These are phyloP conservation scores for Chlorella sorokiniana DNA, from an alignment of 139 green algal species.

Conservation along the genomic window DNA sequence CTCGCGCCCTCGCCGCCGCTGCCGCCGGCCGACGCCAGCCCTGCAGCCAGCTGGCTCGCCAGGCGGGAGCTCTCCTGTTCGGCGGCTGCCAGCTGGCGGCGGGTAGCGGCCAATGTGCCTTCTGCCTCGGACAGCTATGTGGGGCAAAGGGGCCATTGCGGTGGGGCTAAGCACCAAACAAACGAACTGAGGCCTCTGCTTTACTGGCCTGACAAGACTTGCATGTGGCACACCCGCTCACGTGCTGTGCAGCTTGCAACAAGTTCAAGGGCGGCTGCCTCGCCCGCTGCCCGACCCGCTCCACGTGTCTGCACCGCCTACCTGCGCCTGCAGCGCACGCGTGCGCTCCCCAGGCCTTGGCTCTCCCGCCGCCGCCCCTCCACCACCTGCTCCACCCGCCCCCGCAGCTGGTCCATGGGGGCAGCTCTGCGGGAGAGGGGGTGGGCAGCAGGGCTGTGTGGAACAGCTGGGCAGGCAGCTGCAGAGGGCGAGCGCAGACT, in stretches of 20 bases:
- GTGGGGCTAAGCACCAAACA: too few relatives aligned
- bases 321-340: constrained; percentile 4
- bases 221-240: too few relatives aligned
- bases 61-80: constrained; percentile 21
- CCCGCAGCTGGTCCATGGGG: constrained; percentile 20
- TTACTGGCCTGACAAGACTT: too few relatives aligned
- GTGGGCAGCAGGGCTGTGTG: too few relatives aligned
- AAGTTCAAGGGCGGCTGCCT: too few relatives aligned
- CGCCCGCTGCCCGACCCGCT: too few relatives aligned
- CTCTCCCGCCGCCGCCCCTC: not conserved
- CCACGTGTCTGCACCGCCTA: not conserved
- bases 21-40: not conserved
- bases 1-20: not conserved
- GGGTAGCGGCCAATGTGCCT: constrained; percentile 4
- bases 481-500: too few relatives aligned
- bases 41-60: constrained; percentile 8
- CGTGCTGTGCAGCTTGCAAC: too few relatives aligned
- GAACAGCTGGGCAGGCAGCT: too few relatives aligned
- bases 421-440: constrained; percentile 41
- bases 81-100: constrained; percentile 8
- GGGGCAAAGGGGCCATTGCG: not conserved
- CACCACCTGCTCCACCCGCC: constrained; percentile 24
- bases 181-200: too few relatives aligned
- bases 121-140: not conserved
- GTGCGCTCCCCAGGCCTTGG: not conserved